A percentile compares a stretch with the other conserved stretches of the same genome.
Evolutionary conservation across 345 rosid species (phyloP).

Genomic region (Rubroshorea leprosula): DNA sequence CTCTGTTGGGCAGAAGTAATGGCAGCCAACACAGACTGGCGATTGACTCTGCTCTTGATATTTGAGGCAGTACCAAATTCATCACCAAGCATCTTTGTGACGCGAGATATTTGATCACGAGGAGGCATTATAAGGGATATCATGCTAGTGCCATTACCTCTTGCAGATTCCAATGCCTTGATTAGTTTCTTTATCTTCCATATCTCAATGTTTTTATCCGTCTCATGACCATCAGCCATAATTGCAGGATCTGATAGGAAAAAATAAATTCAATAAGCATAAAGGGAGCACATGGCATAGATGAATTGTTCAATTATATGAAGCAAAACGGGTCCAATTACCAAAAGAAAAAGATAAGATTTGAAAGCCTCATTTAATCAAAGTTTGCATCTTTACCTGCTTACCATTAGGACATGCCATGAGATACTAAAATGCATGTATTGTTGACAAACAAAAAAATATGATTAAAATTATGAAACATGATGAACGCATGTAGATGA

Average conservation of each 20-base stretch:
- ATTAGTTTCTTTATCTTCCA: constrained; percentile 93
- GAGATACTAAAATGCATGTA: no score
- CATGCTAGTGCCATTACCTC: constrained; percentile 97
- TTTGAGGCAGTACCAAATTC: constrained; percentile 93
- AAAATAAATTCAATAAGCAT: neutral
- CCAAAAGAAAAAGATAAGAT: no score
- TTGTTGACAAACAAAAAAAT: no score
- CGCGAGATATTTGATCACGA: constrained; percentile 85
- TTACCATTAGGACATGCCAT: no score
- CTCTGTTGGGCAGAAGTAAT: constrained; percentile 95
- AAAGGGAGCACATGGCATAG: no score
- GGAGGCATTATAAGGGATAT: constrained; percentile 97
- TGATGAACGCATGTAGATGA: neutral
- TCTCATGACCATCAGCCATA: constrained; percentile 53
- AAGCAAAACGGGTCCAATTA: no score
- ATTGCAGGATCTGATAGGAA: constrained; percentile 4
- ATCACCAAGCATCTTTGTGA: constrained; percentile 93
- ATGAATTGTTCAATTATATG: no score
- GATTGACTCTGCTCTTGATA: constrained; percentile 89
- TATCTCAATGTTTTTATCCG: constrained; percentile 87
- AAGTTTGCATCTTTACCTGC: no score
- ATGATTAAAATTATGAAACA: no score
- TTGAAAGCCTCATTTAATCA: neutral
- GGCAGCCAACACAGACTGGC: constrained; percentile 86
- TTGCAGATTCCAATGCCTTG: constrained; percentile 81